Base-by-base conservation (phyloP, 441 rosid species). In the Dalechampia spathulata region DNA sequence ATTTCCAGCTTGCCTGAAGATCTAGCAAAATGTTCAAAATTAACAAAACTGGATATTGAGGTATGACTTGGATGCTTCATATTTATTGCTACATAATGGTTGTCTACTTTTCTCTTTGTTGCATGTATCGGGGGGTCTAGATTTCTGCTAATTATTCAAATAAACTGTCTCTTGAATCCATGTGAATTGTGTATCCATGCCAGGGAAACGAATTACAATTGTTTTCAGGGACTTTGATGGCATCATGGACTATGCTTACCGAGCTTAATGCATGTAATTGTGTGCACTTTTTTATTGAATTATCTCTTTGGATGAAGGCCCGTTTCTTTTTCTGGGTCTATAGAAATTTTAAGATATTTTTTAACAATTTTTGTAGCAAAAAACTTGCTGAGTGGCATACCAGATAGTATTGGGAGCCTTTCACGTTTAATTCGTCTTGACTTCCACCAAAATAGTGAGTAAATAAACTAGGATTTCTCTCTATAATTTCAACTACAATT, bases 381-480 rank as follows among this genome's bases (percentile, higher is more conserved):
- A 71, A 92, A 92, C 73, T 57, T 83, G 75, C 74, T 92, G 67
- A 71, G 48, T 70, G 69, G 67, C 58, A 68, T 92, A 40, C 95
- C 98, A 17, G 86, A 86, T 62, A 78, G 65, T 65, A 69, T 88
- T 42, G 94, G 94, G 72, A 74, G 69, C 62, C 93, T 88, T 75
- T 77, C 87, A 10, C 81, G 73, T 65, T 87, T 92, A 72, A 79
- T 92, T 55, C 85, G 95, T 64, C 86, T 92, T 69, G 95, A 92
- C 67, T 85, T 88, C 72, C 98, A 84, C 63, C 96, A 84, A 68
- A 92, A 92, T 72, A 81, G 98, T 92, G 71, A 81, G 91, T 76
- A 41, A 64, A 61, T 42, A 25, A 40, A 57, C 19, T n/a, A 21
- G 41, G 43, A 49, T 15, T 49, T 46, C 14, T 47, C 61, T 51